Evolutionary conservation across 2,329 filamentous ascomycete species (phyloP).

Genomic region (Alternaria ethzedia): DNA sequence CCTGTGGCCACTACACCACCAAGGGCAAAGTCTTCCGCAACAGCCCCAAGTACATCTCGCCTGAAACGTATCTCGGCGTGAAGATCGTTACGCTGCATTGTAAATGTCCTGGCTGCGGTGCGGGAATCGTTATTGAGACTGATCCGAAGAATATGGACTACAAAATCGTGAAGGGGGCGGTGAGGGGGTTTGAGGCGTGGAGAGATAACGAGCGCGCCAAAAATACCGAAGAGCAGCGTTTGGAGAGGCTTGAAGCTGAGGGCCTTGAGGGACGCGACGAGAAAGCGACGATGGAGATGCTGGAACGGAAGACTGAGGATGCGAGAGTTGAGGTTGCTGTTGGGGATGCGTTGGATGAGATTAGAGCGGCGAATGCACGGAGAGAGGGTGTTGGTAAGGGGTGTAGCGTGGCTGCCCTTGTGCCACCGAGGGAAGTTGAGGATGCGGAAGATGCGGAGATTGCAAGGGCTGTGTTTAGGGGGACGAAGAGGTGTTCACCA

Average conservation of each 20-base stretch:
- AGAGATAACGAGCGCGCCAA: not conserved
- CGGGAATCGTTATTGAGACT: not conserved
- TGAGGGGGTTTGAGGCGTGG: not conserved
- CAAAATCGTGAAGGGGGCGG: rapidly evolving
- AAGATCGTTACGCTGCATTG: not conserved
- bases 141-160: not conserved
- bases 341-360: not conserved
- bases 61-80: rapidly evolving
- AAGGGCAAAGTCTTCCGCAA: not conserved
- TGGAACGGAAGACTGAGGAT: not conserved
- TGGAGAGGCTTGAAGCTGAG: not conserved
- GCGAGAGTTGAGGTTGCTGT: not conserved
- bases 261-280: not conserved
- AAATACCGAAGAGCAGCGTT: not conserved
- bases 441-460: not conserved
- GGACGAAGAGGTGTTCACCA: not conserved
- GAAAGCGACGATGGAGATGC: not conserved
- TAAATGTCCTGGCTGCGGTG: not conserved
- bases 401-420: not conserved
- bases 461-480: not conserved
- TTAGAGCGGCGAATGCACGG: not conserved
- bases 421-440: not conserved
- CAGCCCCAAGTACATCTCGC: not conserved
- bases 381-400: rapidly evolving
- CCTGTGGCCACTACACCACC: not conserved